Conservation (phyloP, 371 early-diverging fungal genomes). For the Mucor saturninus region DNA sequence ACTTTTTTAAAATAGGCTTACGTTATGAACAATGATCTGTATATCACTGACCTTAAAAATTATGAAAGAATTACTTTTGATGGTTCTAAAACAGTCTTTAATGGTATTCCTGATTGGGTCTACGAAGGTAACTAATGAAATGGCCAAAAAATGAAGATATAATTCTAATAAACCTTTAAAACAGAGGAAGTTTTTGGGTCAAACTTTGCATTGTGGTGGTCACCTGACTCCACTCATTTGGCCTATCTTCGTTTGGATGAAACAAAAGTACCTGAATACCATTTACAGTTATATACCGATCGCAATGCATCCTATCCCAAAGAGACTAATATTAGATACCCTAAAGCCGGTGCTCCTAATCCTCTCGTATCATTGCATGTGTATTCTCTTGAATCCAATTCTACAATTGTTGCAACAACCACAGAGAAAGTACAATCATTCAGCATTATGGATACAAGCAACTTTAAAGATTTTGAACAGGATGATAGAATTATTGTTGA, state of each 20-base stretch:
- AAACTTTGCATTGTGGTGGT: constrained; percentile 85
- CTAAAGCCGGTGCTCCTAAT: constrained; percentile 88
- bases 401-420: constrained; percentile 29
- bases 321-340: constrained; percentile 78
- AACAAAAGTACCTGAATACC: constrained; percentile 76
- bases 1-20: constrained; percentile 60
- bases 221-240: constrained; percentile 80
- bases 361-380: constrained; percentile 81
- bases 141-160: neutral
- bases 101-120: constrained; percentile 97
- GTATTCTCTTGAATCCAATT: constrained; percentile 39
- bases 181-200: constrained; percentile 81
- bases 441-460: constrained; percentile 18
- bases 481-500: constrained; percentile 82
- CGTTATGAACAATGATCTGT: constrained; percentile 87
- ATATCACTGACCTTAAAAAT: constrained; percentile 67
- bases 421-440: constrained; percentile 7
- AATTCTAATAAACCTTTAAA: neutral
- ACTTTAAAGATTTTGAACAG: constrained; percentile 43
- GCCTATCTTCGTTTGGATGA: constrained; percentile 89
- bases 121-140: constrained; percentile 69
- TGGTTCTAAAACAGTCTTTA: constrained; percentile 82
- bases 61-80: constrained; percentile 82
- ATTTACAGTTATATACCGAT: constrained; percentile 68
- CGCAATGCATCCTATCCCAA: constrained; percentile 67